Evolutionary conservation across 345 rosid genomes (phyloP), one percentile per base, ranked within the genome.

Genomic region (Eutrema japonicum): DNA sequence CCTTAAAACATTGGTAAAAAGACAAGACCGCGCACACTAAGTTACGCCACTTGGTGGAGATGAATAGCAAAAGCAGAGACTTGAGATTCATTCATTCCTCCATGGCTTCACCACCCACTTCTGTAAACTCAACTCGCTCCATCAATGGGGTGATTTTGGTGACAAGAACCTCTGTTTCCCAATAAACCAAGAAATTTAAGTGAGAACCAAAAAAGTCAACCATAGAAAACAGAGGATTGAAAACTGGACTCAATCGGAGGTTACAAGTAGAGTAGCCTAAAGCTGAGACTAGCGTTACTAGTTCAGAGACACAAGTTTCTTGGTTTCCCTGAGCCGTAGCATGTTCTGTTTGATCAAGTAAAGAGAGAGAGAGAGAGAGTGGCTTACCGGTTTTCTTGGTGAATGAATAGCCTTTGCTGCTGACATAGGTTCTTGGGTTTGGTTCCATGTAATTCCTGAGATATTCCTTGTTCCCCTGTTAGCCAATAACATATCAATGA

Each of bases 381-480:
- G 18, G 35, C 65, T 65, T 65, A 71, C 80, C 96, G 71, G 83
- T 91, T 78, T 87, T 87, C 84, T 85, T 90, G 3, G 89, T 59
- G 72, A 88, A 90, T 3, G 88, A 46, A 53, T 88, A 88, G 66
- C 88, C 89, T 42, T 75, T 84, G 67, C 80, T 61, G 71, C 81
- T 87, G 81, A 82, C 66, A 74, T 79, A 91, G 5, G 92, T 85
- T 9, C 89, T 85, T 9, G 96, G 96, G 76, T 91, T 91, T 49
- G 96, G 95, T 70, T 79, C 72, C 74, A 88, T 76, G 83, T 91
- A 83, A 78, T 91, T 91, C 85, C 96, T 85, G 29, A 91, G 60
- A 77, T 88, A 91, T 50, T 91, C 96, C 51, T 84, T 87, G 70
- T 85, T 78, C 48, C 88, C 95, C 96, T 91, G 87, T 68, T 48